These are phyloP conservation scores for Boletellus deceptivus DNA, from an alignment of 1,284 basidiomycete species.

Conservation along the genomic window DNA sequence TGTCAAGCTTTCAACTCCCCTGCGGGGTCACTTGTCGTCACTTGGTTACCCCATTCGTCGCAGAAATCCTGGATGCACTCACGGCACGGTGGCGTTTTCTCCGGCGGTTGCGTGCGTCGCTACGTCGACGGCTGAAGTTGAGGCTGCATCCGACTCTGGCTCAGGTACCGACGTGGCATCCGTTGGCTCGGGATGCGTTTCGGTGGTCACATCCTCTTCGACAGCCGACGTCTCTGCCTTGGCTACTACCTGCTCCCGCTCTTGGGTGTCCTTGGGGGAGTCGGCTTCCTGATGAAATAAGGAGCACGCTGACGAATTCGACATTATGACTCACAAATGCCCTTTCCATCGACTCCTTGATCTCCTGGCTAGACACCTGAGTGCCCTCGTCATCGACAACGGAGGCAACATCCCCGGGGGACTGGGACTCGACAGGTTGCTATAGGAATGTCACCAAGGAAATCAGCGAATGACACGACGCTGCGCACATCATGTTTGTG, in stretches of 20 bases:
- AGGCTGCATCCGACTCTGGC: slow-evolving; percentile 2
- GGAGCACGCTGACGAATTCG: background rate
- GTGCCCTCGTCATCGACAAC: slow-evolving; percentile 35
- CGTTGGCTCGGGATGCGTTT: background rate
- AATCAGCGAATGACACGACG: background rate
- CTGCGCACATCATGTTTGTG: slow-evolving; percentile 15
- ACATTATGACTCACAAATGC: slow-evolving; percentile 30
- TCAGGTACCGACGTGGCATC: slow-evolving; percentile 1
- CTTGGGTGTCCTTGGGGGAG: slow-evolving; percentile 33
- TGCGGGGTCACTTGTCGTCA: background rate
- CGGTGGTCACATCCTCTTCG: background rate
- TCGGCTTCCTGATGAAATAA: slow-evolving; percentile 27
- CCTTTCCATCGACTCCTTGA: slow-evolving; percentile 35
- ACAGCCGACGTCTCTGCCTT: background rate
- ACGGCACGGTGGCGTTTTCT: slow-evolving; percentile 12
- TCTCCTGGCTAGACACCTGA: slow-evolving; percentile 33
- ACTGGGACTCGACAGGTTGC: slow-evolving; percentile 19
- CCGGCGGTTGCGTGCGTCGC: slow-evolving; percentile 2
- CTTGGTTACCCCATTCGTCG: slow-evolving; percentile 8
- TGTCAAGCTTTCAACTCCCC: slow-evolving; percentile 8
- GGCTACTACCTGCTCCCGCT: slow-evolving; percentile 23
- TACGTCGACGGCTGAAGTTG: background rate
- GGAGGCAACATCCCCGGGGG: slow-evolving; percentile 8
- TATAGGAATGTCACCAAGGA: slow-evolving; percentile 14
- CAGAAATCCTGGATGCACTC: slow-evolving; percentile 4